Percentiles rank a stretch among this genome's conserved stretches.
These are phyloP conservation scores for Lichtheimia hyalospora DNA, from an alignment of 371 early-diverging fungal species.

Conservation along the genomic window DNA sequence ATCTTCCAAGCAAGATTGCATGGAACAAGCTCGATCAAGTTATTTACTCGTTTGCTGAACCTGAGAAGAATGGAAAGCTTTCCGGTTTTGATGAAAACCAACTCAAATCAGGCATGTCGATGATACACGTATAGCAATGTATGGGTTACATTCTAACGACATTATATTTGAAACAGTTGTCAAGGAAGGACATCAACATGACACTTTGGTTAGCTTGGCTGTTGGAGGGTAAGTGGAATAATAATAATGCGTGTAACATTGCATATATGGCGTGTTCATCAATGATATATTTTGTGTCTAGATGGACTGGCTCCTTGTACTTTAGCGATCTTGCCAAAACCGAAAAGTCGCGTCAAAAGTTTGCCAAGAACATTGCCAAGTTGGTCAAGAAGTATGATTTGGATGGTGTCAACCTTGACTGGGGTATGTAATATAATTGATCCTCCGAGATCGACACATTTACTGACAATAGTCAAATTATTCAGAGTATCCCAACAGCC, in stretches of 20 bases:
- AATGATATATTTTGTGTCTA: slow-evolving; percentile 4
- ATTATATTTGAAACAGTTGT: slow-evolving; percentile 18
- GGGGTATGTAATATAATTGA: slow-evolving; percentile 38
- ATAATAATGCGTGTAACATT: background rate
- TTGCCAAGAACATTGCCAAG: slow-evolving; percentile 27
- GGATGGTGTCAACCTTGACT: slow-evolving; percentile 63
- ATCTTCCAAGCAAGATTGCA: slow-evolving; percentile 27
- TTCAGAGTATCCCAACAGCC: slow-evolving; percentile 43
- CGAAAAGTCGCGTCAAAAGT: slow-evolving; percentile 9
- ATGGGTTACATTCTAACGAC: background rate
- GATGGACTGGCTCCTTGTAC: slow-evolving; percentile 44
- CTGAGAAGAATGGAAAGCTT: slow-evolving; percentile 28
- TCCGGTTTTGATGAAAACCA: slow-evolving; percentile 18
- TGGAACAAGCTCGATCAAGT: slow-evolving; percentile 44
- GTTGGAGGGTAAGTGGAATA: slow-evolving; percentile 41
- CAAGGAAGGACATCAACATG: slow-evolving; percentile 35
- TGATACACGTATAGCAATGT: background rate
- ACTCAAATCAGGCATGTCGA: slow-evolving; percentile 19
- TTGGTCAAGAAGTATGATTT: slow-evolving; percentile 45
- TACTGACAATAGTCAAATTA: background rate
- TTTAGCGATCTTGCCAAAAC: slow-evolving; percentile 30
- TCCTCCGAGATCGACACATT: background rate
- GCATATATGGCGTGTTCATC: background rate
- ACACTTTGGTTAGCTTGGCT: slow-evolving; percentile 35
- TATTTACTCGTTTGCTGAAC: slow-evolving; percentile 41